Base-by-base conservation (phyloP, 345 rosid genomes). In the Euphorbia pulcherrima region DNA sequence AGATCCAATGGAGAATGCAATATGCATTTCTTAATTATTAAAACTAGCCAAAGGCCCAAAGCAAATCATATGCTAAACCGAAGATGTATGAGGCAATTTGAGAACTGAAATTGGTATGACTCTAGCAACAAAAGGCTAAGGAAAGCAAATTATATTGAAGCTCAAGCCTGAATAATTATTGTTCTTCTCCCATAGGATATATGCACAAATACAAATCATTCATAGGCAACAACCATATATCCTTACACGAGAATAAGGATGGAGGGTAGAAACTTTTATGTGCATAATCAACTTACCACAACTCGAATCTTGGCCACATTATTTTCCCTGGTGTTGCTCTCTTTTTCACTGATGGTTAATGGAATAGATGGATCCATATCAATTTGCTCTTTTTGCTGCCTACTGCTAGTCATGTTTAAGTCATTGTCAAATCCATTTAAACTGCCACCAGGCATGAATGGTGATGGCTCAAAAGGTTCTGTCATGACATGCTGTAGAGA, bases 231-330 rank as follows among this genome's bases (percentile, higher is more conserved):
- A 37, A 18, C n/a, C 54, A 20, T 37, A 24, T 33, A 61, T 4
- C 57, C 28, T 35, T 12, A 67, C 9, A 23, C 6, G 47, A 20
- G 26, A n/a, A n/a, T 70, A 26, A 11, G 53, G 64, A 68, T 24
- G 26, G 17, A 7, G 24, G 64, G 7, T n/a, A 58, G 41, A 13
- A 53, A 68, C 27, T 21, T 44, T 35, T 37, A 60, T 35, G 33
- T 47, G 57, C 39, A 64, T 27, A 75, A 72, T 56, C 60, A 57
- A 68, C 98, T 77, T 81, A 91, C 99, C 92, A 94, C 97, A 70
- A 94, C 99, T 94, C 85, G 91, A 68, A 94, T 88, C 76, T 94
- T 94, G 57, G 97, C 97, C 69, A 84, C 91, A 79, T 83, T 90
- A 77, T 60, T 94, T 79, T 91, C 99, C 75, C 78, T 89, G 2